These are phyloP conservation scores for Grosmannia serpens DNA, from an alignment of 2,329 filamentous ascomycete species.

Conservation along the genomic window DNA sequence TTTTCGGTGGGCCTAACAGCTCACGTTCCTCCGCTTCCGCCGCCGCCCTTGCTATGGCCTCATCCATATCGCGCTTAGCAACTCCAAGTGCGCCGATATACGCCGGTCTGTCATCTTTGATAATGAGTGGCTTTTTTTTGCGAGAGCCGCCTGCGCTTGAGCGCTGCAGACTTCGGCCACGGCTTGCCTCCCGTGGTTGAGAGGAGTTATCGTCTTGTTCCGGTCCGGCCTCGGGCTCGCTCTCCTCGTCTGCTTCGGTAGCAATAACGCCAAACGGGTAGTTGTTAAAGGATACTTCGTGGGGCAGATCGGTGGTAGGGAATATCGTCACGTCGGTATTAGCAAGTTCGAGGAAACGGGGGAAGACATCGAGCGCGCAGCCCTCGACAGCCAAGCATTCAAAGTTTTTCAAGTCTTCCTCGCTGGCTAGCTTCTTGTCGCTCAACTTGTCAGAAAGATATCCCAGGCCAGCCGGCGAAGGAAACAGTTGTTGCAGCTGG, in stretches of 20 bases:
- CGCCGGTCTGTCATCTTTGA: neutral
- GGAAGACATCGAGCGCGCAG: constrained; percentile 3
- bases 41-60: neutral
- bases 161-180: neutral
- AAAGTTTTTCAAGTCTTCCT: constrained; percentile 5
- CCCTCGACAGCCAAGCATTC: constrained; percentile 5
- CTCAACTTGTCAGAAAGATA: neutral
- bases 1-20: neutral
- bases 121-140: neutral
- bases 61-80: constrained; percentile 4
- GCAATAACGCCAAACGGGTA: constrained; percentile 4
- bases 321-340: neutral
- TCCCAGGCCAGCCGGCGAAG: neutral
- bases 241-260: constrained; percentile 2
- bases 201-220: neutral
- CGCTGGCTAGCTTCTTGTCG: constrained; percentile 2
- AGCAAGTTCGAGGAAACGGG: constrained; percentile 8
- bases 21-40: neutral
- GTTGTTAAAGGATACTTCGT: constrained; percentile 1
- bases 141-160: neutral
- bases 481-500: neutral
- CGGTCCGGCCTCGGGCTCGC: neutral
- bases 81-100: constrained; percentile 1
- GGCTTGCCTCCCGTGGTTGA: neutral
- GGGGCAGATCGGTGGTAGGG: neutral